These are phyloP conservation scores for Volvox reticuliferus DNA, from an alignment of 139 green algal species.

Conservation along the genomic window DNA sequence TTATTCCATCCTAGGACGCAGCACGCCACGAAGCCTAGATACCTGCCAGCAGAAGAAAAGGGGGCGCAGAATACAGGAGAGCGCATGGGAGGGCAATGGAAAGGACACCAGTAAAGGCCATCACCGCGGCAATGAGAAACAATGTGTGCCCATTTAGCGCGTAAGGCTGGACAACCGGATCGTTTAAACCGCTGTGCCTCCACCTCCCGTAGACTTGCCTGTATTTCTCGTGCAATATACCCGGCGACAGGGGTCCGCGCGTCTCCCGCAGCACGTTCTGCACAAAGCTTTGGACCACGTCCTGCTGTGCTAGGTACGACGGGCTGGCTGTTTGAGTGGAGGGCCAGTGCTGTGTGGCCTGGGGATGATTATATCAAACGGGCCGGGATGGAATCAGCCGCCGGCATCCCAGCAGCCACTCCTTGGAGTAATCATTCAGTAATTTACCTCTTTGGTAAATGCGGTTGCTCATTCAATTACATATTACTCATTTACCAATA, in stretches of 20 bases:
- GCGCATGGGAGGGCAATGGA: no score
- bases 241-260: constrained; percentile 31
- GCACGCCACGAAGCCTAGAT: constrained; percentile 43
- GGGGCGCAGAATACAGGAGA: background rate
- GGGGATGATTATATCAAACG: background rate
- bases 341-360: constrained; percentile 32
- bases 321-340: background rate
- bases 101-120: background rate
- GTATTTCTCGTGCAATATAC: constrained; percentile 25
- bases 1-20: constrained; percentile 36
- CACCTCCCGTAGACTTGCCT: background rate
- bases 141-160: no score
- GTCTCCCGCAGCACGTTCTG: constrained; percentile 46
- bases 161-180: background rate
- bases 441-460: background rate
- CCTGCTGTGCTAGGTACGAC: constrained; percentile 1
- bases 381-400: no score
- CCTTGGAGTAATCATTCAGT: background rate
- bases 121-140: background rate
- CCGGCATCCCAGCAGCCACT: background rate
- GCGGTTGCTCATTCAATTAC: no score
- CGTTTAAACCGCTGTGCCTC: no score
- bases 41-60: background rate
- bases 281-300: constrained; percentile 47
- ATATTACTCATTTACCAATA: no score